Evolutionary conservation across 495 filamentous ascomycete genomes (phyloP), one percentile per base, ranked within the genome.

Genomic region (Neurospora sp.): DNA sequence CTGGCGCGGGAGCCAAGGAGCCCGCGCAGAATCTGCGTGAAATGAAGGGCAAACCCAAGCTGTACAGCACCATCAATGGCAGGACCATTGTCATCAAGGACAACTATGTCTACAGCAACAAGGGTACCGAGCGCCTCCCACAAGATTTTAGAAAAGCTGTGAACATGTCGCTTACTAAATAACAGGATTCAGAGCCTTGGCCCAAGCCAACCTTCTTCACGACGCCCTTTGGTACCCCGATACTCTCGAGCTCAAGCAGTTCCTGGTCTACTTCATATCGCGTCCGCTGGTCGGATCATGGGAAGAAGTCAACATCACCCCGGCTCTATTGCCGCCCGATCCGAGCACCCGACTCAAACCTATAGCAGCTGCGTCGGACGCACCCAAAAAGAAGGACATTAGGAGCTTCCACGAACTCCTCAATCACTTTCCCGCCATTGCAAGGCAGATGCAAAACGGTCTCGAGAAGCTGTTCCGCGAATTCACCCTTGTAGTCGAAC

Each of bases 261-360:
- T 96, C 92, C 89, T 99, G 42, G 89, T 99, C 70, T 98, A 99
- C 86, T 98, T 94, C 80, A 96, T 99, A 71, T 97, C 94, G 18
- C 89, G 89, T 42, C 96, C 96, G n/a, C 81, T 99, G 71, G 85
- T 98, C 38, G 96, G 96, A 18, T 88, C 89, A 0, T 92, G 89
- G 82, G 94, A 97, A 71, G 87, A 92, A 39, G 86, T 90, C 61
- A 91, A 87, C 77, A 87, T 93, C 41, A 80, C 85, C 7, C 88
- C 87, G 8, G 91, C 90, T 12, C 78, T 87, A 7, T 83, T 91
- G 10, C 84, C 86, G 12, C 5, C 77, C 79, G 61, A 74, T 75
- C 8, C 77, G 70, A 40, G 79, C 75, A 37, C 80, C 70, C 38
- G 77, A 74, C 27, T 74, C 79, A 4, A 78, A 78, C 71, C 78